Evolutionary conservation across 2,329 filamentous ascomycete species (phyloP).

Genomic region (Emergomyces pasteurianus): DNA sequence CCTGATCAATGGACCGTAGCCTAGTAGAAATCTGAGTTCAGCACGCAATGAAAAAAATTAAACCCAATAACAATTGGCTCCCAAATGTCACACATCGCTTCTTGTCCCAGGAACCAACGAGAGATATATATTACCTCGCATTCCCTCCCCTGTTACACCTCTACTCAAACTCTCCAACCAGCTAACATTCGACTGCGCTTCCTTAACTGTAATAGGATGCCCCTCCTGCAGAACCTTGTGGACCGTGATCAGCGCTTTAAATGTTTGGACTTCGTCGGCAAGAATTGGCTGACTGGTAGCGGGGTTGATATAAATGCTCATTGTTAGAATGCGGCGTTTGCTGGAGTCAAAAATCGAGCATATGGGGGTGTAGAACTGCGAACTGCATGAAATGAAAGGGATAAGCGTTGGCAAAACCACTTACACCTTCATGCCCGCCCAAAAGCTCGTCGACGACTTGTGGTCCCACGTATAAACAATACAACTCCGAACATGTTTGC

Average conservation of each 20-base stretch:
- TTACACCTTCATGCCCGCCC: constrained; percentile 97
- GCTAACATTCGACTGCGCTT: constrained; percentile 74
- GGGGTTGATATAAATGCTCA: not conserved
- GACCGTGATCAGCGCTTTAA: constrained; percentile 93
- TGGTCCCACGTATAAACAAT: constrained; percentile 99
- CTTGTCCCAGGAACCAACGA: constrained; percentile 1
- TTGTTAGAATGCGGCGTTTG: not conserved
- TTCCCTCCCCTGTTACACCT: constrained; percentile 65
- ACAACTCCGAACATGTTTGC: constrained; percentile 92
- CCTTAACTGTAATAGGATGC: constrained; percentile 73
- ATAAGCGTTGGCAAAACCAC: constrained; percentile 23
- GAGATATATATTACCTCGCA: constrained; percentile 50
- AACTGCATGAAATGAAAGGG: not conserved
- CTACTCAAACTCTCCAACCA: constrained; percentile 91
- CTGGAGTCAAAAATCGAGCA: not conserved
- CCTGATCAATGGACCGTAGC: constrained; percentile 80
- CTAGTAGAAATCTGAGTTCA: constrained; percentile 22
- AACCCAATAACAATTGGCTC: not conserved
- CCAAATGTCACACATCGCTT: constrained; percentile 5
- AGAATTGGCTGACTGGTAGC: constrained; percentile 78
- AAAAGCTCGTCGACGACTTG: constrained; percentile 88
- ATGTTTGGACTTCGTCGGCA: constrained; percentile 96
- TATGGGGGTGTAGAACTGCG: not conserved
- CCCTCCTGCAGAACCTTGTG: constrained; percentile 98
- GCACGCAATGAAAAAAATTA: not conserved